These are phyloP conservation scores for Neurospora sp. DNA, from an alignment of 495 filamentous ascomycete species.

Conservation along the genomic window DNA sequence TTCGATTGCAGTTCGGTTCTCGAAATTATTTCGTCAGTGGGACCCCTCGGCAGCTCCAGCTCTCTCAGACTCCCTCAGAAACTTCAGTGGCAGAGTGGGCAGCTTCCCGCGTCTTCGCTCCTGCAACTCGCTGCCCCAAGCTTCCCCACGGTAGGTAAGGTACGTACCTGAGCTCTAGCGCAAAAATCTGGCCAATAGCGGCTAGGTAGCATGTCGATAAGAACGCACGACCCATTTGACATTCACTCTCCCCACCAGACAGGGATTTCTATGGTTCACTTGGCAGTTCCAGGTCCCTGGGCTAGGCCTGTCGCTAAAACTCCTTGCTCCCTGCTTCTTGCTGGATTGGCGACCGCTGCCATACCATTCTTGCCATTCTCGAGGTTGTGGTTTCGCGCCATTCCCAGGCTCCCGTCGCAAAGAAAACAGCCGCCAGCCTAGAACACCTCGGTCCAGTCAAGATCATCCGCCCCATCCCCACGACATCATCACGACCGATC, in stretches of 20 bases:
- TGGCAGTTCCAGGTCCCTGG: not conserved
- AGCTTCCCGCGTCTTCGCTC: not conserved
- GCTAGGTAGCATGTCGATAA: not conserved
- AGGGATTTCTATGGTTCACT: not conserved
- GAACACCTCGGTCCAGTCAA: not conserved
- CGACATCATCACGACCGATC: not conserved
- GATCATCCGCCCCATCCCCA: not conserved
- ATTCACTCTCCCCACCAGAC: not conserved
- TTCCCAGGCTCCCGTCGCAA: not conserved
- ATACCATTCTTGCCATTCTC: not conserved
- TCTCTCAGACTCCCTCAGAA: not conserved
- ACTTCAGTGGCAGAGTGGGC: not conserved
- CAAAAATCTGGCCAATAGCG: not conserved
- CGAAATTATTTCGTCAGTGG: not conserved
- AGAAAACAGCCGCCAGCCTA: not conserved
- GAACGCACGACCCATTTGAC: not conserved
- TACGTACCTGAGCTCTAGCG: not conserved
- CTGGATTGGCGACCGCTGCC: not conserved
- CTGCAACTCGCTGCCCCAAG: not conserved
- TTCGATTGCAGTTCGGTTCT: not conserved
- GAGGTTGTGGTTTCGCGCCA: not conserved
- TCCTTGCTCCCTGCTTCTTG: not conserved
- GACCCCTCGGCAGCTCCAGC: not conserved
- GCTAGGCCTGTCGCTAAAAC: not conserved
- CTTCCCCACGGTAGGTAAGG: not conserved